A percentile compares a stretch with the other conserved stretches of the same genome.
Conservation (phyloP, 148 eudicot genomes). For the Diospyros kaki region DNA sequence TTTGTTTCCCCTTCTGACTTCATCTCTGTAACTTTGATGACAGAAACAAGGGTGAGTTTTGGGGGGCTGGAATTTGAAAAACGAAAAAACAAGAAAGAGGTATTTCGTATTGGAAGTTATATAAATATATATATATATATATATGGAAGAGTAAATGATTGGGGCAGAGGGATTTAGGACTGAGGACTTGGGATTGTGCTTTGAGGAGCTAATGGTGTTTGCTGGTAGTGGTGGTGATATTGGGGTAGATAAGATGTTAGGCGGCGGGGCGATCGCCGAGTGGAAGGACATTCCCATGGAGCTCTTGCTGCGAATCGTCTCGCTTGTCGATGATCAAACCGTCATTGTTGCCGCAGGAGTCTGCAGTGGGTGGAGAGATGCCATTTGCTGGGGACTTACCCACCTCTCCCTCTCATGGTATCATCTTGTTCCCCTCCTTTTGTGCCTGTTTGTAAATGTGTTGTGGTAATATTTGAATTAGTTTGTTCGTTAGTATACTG, state of each 20-base stretch:
- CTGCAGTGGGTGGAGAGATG: slow-evolving; percentile 91
- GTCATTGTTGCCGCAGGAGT: slow-evolving; percentile 76
- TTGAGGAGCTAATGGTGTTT: slow-evolving; percentile 65
- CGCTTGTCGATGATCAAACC: slow-evolving; percentile 74
- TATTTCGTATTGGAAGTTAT: not conserved
- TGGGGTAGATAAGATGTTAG: not conserved
- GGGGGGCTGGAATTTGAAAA: not conserved
- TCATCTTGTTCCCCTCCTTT: not conserved
- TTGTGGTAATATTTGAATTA: not conserved
- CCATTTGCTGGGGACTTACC: slow-evolving; percentile 65
- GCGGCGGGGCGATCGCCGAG: slow-evolving; percentile 24
- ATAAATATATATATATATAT: not conserved
- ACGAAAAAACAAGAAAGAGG: not conserved
- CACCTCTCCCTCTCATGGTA: slow-evolving; percentile 89
- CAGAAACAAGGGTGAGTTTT: slow-evolving; percentile 6
- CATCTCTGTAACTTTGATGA: not conserved
- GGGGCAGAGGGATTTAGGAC: slow-evolving; percentile 36
- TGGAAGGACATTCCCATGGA: slow-evolving; percentile 98
- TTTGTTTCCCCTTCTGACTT: slow-evolving; percentile 10
- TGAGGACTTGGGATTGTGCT: slow-evolving; percentile 51
- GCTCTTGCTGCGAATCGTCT: slow-evolving; percentile 67
- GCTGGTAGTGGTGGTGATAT: slow-evolving; percentile 19
- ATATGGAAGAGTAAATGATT: slow-evolving; percentile 21
- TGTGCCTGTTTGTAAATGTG: not conserved
- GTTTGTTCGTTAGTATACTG: not conserved